A percentile compares a stretch with the other conserved stretches of the same genome.
Conservation (phyloP, 176 grass and related monocot genomes). For the Alloteropsis semialata region DNA sequence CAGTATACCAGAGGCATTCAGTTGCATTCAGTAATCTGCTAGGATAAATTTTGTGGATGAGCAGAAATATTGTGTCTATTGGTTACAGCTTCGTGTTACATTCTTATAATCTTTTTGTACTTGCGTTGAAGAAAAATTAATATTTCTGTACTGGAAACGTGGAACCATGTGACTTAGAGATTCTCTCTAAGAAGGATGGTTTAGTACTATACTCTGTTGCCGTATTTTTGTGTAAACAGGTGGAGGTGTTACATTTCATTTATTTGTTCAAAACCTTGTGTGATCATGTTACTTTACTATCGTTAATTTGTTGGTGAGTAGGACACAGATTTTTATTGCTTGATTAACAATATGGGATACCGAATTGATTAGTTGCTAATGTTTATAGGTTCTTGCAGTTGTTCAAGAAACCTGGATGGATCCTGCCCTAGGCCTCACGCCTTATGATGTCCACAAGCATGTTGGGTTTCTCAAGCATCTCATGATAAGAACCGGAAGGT, state of each 20-base stretch:
- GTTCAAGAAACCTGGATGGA: slow-evolving; percentile 92
- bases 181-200: not conserved
- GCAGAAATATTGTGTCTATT: not conserved
- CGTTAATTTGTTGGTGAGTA: not conserved
- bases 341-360: slow-evolving; percentile 30
- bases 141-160: not conserved
- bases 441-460: slow-evolving; percentile 76
- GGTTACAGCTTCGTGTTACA: not conserved
- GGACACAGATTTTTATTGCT: not conserved
- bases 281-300: not conserved
- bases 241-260: not conserved
- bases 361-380: slow-evolving; percentile 62
- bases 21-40: not conserved
- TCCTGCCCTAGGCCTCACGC: slow-evolving; percentile 56
- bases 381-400: slow-evolving; percentile 92
- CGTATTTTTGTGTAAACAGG: not conserved
- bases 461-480: slow-evolving; percentile 82
- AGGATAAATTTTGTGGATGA: not conserved
- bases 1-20: not conserved
- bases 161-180: not conserved
- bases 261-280: not conserved
- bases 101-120: not conserved
- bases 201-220: not conserved
- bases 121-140: not conserved
- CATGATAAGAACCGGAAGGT: slow-evolving; percentile 98